These are phyloP conservation scores for Aspergillus aculeatus DNA, from an alignment of 2,329 filamentous ascomycete genomes.

Conservation along the genomic window DNA sequence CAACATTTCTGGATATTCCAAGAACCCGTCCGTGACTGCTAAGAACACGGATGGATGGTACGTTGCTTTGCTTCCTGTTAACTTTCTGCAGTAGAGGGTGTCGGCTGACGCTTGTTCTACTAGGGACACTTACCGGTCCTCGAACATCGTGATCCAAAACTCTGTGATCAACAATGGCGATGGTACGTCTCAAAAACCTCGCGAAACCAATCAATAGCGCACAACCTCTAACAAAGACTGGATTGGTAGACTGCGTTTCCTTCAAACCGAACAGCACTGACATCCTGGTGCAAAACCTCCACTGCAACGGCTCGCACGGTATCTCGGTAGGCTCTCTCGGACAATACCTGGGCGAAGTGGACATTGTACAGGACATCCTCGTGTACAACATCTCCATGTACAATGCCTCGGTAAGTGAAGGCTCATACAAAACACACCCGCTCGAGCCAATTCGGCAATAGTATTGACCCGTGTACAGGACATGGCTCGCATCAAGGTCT, in stretches of 20 bases:
- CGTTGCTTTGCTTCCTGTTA: not conserved
- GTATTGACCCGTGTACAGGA: constrained; percentile 41
- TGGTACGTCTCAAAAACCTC: constrained; percentile 33
- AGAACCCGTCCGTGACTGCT: constrained; percentile 51
- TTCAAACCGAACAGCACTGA: constrained; percentile 74
- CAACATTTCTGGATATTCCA: constrained; percentile 56
- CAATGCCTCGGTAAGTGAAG: constrained; percentile 47
- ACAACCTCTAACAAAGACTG: not conserved
- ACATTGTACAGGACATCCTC: constrained; percentile 69
- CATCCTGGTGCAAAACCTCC: constrained; percentile 65
- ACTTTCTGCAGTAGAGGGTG: not conserved
- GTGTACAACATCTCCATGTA: constrained; percentile 61
- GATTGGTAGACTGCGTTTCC: constrained; percentile 60
- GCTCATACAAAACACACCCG: constrained; percentile 29
- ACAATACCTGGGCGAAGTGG: constrained; percentile 62
- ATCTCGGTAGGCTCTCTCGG: constrained; percentile 71
- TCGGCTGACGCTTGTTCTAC: not conserved
- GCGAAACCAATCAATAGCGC: too few species aligned
- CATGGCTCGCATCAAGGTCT: constrained; percentile 72
- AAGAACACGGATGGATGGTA: constrained; percentile 65
- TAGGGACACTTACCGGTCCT: constrained; percentile 53
- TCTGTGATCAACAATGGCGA: constrained; percentile 65
- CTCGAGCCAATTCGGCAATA: constrained; percentile 32
- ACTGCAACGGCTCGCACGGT: constrained; percentile 69
- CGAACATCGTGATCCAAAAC: constrained; percentile 65